phyloP scores from a whole-genome alignment of 768 basidiomycete species.

The Pleurotus ostreatus region DNA sequence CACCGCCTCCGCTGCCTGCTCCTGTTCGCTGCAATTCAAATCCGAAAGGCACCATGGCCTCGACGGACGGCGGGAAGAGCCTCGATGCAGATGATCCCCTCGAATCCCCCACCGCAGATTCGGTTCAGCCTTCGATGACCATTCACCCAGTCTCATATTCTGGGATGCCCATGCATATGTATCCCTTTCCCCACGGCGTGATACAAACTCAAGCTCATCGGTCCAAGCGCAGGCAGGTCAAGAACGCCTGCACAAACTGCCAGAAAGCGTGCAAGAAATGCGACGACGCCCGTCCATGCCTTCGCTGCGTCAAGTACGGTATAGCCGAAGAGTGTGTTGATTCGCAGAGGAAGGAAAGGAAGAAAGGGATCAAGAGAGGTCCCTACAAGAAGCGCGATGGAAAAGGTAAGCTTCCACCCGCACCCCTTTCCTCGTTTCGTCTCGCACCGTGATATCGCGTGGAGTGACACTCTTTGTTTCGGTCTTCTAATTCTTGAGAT shows the following conservation, averaged over 20 bases:
- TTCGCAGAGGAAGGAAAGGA: slow-evolving; percentile 89
- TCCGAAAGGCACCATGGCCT: slow-evolving; percentile 23
- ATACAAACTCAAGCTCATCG: slow-evolving; percentile 47
- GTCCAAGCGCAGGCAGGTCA: slow-evolving; percentile 83
- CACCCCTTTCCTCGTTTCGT: slow-evolving; percentile 22
- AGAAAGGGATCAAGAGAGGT: slow-evolving; percentile 81
- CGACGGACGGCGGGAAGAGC: slow-evolving; percentile 22
- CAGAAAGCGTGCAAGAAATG: slow-evolving; percentile 92
- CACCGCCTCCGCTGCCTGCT: not conserved
- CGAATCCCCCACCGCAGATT: slow-evolving; percentile 31
- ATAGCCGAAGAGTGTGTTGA: slow-evolving; percentile 83
- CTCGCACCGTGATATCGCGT: slow-evolving; percentile 26
- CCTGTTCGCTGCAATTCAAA: not conserved
- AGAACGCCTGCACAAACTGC: slow-evolving; percentile 88
- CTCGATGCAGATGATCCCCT: slow-evolving; percentile 29
- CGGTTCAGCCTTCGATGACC: slow-evolving; percentile 26
- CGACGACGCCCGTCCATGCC: slow-evolving; percentile 88
- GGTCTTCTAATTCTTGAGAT: slow-evolving; percentile 47
- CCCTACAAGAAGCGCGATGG: slow-evolving; percentile 96
- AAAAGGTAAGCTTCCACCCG: slow-evolving; percentile 58
- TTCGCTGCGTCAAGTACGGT: slow-evolving; percentile 90
- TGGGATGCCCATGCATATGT: slow-evolving; percentile 64
- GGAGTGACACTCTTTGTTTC: slow-evolving; percentile 16
- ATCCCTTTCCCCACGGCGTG: slow-evolving; percentile 53
- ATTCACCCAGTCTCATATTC: slow-evolving; percentile 50